Base-by-base conservation (phyloP, 495 filamentous ascomycete genomes). In the Trichoderma virens region DNA sequence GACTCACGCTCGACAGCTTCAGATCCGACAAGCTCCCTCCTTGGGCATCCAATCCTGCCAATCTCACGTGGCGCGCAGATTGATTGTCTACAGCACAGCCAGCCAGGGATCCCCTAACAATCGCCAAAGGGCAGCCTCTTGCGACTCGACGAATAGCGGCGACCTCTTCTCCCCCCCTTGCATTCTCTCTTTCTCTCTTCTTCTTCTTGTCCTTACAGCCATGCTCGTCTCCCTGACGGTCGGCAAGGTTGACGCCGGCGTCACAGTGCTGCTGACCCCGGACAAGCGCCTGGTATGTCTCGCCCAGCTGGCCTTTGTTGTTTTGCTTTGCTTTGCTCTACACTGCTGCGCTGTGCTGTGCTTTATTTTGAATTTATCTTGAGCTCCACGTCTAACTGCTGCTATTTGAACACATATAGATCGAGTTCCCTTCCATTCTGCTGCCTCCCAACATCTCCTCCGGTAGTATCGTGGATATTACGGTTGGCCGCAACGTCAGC, bases 191-290 rank as follows among this genome's bases (percentile, higher is more conserved):
- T 5, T 30, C 23, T 34, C 30, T 25, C 3, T 35, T 30, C 5
- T 35, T 9, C 9, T 4, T 31, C 32, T 20, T 11, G 32, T 47
- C 43, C 16, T 3, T 47, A 20, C 64, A 62, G 85, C 67, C 25
- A 98, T 98, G 95, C 80, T 98, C 69, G 88, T 98, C 80, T 98
- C 94, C 56, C 86, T 98, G 73, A 98, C 94, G 51, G 95, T 98
- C 73, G 94, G 94, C 79, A 98, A 98, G 81, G 94, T 98, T 76
- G 94, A 98, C 75, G 94, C 94, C 69, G 94, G 94, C 75, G 92
- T 98, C 70, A 95, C 94, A 59, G 95, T 98, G 63, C 86, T 98
- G 62, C 83, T 98, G 64, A 98, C 94, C 41, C 89, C 96, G 70
- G 94, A 98, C 78, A 98, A 98, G 79, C 88, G 94, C 68, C 82